A percentile compares a stretch with the other conserved stretches of the same genome.
Evolutionary conservation across 129 eudicot genomes (phyloP).

Genomic region (Solidago caesia): DNA sequence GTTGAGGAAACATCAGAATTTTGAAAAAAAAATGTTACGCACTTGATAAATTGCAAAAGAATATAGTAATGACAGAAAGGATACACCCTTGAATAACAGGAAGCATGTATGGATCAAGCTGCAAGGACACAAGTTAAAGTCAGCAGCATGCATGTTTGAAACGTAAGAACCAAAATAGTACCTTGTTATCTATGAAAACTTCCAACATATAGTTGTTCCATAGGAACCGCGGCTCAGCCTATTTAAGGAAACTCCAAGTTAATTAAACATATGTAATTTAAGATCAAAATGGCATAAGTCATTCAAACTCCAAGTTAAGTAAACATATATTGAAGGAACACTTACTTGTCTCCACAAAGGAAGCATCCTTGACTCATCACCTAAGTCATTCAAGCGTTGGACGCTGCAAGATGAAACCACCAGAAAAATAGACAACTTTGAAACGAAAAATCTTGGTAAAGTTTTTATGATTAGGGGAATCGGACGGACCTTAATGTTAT

Average conservation of each 20-base stretch:
- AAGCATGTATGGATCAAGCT: constrained; percentile 89
- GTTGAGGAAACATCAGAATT: constrained; percentile 46
- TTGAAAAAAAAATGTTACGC: not conserved
- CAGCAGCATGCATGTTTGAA: not conserved
- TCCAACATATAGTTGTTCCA: constrained; percentile 91
- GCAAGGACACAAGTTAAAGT: constrained; percentile 12
- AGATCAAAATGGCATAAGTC: not conserved
- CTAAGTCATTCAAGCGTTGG: constrained; percentile 68
- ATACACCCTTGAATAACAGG: constrained; percentile 92
- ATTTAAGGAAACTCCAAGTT: constrained; percentile 14
- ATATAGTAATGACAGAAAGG: constrained; percentile 40
- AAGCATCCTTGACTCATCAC: constrained; percentile 74
- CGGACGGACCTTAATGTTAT: constrained; percentile 65
- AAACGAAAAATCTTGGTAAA: not conserved
- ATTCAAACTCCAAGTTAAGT: not conserved
- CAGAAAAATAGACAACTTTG: not conserved
- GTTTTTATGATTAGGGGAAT: not conserved
- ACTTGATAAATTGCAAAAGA: not conserved
- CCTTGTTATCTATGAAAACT: constrained; percentile 77
- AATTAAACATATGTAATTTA: not conserved
- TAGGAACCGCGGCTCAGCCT: constrained; percentile 90
- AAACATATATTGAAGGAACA: not conserved
- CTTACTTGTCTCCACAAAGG: constrained; percentile 93
- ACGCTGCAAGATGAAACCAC: constrained; percentile 40
- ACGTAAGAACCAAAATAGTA: not conserved